Base-by-base conservation (phyloP, 495 filamentous ascomycete species). In the Talaromyces adpressus region DNA sequence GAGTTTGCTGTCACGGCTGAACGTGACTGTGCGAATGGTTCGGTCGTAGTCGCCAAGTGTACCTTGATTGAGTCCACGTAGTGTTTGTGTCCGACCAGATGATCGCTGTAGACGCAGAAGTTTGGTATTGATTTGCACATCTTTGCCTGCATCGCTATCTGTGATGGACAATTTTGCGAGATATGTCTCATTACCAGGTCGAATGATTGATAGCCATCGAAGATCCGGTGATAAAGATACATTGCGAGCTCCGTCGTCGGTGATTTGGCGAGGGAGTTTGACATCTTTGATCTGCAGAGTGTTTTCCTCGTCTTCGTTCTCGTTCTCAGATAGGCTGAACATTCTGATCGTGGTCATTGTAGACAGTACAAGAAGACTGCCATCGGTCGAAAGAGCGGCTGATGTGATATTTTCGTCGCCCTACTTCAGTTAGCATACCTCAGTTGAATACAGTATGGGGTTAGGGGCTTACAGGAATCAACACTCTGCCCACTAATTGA, bases 351-450 rank as follows among this genome's bases (percentile, higher is more conserved):
- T 87, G 5, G 85, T 84, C 49, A 81, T 80, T 7, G 93, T 97
- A 2, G 92, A 83, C 25, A 93, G 83, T 29, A 87, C 87, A 22
- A 99, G 82, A 11, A 94, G 72, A 56, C 81, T 86, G 8, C 93
- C 94, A 64, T 91, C 85, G 6, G 77, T 66, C 32, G 87, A 90
- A 41, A 98, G 81, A 30, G 86, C 77, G 22, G 88, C 91, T 32
- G 91, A 91, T 16, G 91, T 88, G 59, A 98, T 95, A 64, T 90
- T 90, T 63, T 96, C 90, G 68, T 96, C 92, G 22, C 90, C 89
- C 78, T 89, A 22, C 18, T 18, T 61, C 41, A 41, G 62, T 64
- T 18, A 39, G 32, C 51, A 39, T 64, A 52, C 60, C 20, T 27
- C 23, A 49, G 16, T 6, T 11, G 9, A 45, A 5, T 49, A 7